Conservation (phyloP, 108 stramenopile genomes). For the Cyclotella cryptica region DNA sequence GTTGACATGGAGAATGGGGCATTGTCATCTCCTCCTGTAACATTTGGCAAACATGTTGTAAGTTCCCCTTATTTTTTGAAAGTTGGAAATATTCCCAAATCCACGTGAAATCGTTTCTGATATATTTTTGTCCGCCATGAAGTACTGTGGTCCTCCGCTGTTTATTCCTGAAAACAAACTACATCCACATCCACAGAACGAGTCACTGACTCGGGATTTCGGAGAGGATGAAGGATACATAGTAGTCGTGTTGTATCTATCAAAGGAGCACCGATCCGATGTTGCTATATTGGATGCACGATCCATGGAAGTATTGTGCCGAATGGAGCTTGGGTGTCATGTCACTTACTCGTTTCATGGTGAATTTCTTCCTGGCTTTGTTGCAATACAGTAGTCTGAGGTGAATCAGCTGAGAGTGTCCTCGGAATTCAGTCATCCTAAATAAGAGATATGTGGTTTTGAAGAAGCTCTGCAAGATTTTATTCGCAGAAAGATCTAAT, state of each 20-base stretch:
- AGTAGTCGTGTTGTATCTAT: conserved; percentile 31
- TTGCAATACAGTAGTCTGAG: background rate
- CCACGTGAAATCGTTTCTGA: background rate
- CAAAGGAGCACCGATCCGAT: conserved; percentile 42
- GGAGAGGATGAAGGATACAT: conserved; percentile 53
- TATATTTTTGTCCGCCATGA: background rate
- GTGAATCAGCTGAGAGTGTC: background rate
- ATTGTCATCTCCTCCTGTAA: conserved; percentile 19
- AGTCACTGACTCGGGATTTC: background rate
- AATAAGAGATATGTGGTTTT: no score
- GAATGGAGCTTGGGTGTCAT: conserved; percentile 34
- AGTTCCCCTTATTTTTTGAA: background rate
- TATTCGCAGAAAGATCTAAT: background rate
- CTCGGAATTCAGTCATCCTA: no score
- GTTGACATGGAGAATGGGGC: conserved; percentile 33
- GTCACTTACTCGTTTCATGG: conserved; percentile 56
- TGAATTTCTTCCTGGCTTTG: conserved; percentile 23
- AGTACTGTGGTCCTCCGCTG: conserved; percentile 43
- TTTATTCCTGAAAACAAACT: conserved; percentile 37
- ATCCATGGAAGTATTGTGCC: conserved; percentile 29
- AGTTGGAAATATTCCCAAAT: background rate
- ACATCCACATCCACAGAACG: background rate
- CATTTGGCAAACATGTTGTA: conserved; percentile 36
- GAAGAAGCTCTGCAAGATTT: no score
- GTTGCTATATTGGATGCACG: conserved; percentile 44